phyloP scores from a whole-genome alignment of 306 rosid species.

The Inga leiocalycina region DNA sequence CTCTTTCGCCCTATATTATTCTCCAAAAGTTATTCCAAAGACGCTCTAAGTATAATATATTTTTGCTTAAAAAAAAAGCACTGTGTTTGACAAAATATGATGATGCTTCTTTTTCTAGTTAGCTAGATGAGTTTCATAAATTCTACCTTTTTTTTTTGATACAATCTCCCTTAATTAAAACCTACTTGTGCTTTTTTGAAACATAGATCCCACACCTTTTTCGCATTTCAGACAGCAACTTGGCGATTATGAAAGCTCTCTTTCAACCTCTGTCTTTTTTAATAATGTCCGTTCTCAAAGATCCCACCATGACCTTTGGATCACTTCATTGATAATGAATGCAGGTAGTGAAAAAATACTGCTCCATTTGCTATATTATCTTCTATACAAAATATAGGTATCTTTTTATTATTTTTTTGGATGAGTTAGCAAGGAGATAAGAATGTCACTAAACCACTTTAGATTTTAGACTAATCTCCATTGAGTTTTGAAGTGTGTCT shows the following conservation, averaged over 20 bases:
- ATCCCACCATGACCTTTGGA: neutral
- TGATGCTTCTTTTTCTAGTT: neutral
- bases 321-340: neutral
- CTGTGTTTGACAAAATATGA: neutral
- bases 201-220: neutral
- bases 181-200: neutral
- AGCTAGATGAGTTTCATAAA: neutral
- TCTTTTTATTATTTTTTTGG: too few relatives aligned
- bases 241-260: neutral
- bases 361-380: too few relatives aligned
- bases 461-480: too few relatives aligned
- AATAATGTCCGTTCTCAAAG: neutral
- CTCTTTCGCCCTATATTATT: too few relatives aligned
- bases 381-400: too few relatives aligned
- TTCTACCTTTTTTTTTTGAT: too few relatives aligned
- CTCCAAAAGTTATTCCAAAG: too few relatives aligned
- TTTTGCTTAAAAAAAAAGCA: neutral
- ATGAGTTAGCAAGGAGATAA: too few relatives aligned
- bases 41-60: neutral
- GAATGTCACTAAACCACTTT: too few relatives aligned
- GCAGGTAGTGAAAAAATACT: neutral
- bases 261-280: slow-evolving; percentile 21
- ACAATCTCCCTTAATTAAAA: neutral
- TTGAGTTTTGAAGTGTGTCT: too few relatives aligned
- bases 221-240: neutral